phyloP scores from a whole-genome alignment of 208 protist species.

The Trypanosoma platydactyli region DNA sequence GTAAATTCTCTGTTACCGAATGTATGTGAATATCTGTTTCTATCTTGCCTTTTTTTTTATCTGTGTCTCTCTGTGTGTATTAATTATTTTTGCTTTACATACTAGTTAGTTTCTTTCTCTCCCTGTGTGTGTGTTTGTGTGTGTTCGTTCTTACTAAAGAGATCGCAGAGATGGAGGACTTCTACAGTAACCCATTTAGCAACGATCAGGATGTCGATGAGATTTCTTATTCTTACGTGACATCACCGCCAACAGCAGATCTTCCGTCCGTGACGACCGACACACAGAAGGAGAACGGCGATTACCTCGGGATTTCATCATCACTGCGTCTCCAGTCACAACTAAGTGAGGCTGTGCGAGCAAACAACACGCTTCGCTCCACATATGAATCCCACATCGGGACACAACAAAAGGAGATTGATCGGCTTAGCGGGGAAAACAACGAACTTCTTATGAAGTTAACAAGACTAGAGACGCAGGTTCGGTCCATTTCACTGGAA shows the following conservation, averaged over 20 bases:
- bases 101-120: conserved; percentile 7
- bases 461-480: conserved; percentile 46
- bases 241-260: background rate
- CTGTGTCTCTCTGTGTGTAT: conserved; percentile 11
- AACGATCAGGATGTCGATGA: conserved; percentile 51
- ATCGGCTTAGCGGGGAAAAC: conserved; percentile 49
- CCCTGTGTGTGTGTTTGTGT: conserved; percentile 3
- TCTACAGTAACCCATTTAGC: conserved; percentile 68
- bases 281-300: background rate
- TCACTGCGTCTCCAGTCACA: conserved; percentile 19
- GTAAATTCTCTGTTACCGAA: too few relatives aligned
- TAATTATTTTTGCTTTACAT: conserved; percentile 1
- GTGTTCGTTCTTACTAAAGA: background rate
- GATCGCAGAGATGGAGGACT: conserved; percentile 31
- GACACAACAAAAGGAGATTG: conserved; percentile 49
- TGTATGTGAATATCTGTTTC: conserved; percentile 4
- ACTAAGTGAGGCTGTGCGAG: conserved; percentile 25
- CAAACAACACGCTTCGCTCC: conserved; percentile 27
- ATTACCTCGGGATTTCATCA: conserved; percentile 7
- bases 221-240: conserved; percentile 37
- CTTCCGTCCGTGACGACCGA: background rate
- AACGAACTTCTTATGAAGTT: conserved; percentile 38
- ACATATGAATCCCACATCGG: conserved; percentile 50
- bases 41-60: conserved; percentile 3
- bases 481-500: conserved; percentile 50